Base-by-base conservation (phyloP, 176 grass and related monocot genomes). In the Panicum miliaceum region DNA sequence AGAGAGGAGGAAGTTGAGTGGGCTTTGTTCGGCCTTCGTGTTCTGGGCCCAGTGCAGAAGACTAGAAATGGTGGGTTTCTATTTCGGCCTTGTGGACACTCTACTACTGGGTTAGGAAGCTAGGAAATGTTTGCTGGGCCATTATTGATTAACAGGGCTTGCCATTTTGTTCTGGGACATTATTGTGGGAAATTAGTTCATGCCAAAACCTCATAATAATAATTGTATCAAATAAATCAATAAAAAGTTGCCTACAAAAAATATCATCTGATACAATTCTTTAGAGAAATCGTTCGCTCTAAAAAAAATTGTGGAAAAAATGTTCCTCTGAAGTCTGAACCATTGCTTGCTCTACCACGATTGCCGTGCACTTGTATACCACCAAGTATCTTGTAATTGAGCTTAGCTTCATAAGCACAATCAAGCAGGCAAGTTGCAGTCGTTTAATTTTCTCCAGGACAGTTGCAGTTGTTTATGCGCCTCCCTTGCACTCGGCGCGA, bases 401-500 rank as follows among this genome's bases (percentile, higher is more conserved):
- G 42, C 6, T 63, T 38, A 62, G 2, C 54, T 48, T 1, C 9
- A 29, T 57, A 59, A 52, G 41, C 40, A 34, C 34, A 77, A 75
- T 26, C 34, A 68, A 64, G 20, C 57, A 72, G n/a, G 66, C 82
- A 89, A 85, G 37, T 56, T 85, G 82, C 66, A 34, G 4, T 20
- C 10, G 12, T 7, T 0, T 8, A 8, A 63, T 61, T 29, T 25
- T 43, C 7, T 62, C 56, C 3, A 2, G 37, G 47, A 47, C 37
- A 62, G 6, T 83, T 83, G 81, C 89, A 80, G 6, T 84, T 68
- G 50, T 84, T 89, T 67, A 74, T 41, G 10, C 64, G 52, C 19
- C 52, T 69, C 51, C 64, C 83, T 85, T 47, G 83, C 27, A 1
- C 48, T 47, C 6, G 75, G 64, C 51, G 64, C 75, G 84, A 70